Conservation (phyloP, 345 rosid species). For the Lagerstroemia speciosa region DNA sequence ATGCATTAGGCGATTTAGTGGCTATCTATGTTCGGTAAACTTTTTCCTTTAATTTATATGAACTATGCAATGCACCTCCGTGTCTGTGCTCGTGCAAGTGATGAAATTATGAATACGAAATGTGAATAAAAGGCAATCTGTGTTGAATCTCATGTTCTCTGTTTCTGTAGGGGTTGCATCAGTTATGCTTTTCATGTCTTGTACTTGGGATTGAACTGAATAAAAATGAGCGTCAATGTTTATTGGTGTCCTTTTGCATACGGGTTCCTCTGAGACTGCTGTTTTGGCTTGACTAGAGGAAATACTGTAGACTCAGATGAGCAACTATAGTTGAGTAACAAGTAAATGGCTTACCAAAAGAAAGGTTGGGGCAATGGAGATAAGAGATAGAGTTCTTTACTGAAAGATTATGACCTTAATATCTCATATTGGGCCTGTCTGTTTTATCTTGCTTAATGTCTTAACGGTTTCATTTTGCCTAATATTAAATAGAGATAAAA, state of each 20-base stretch:
- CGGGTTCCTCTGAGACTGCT: background rate
- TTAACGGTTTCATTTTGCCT: background rate
- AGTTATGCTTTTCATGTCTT: background rate
- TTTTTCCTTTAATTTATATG: background rate
- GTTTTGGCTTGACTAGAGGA: background rate
- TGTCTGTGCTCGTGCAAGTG: background rate
- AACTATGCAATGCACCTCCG: background rate
- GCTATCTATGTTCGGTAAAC: background rate
- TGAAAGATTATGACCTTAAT: background rate
- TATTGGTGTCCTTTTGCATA: no score
- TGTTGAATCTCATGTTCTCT: background rate
- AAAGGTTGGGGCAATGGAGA: background rate
- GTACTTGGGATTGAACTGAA: background rate
- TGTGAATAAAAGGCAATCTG: background rate
- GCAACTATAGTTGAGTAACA: background rate
- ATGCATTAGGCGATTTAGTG: no score
- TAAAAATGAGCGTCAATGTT: background rate
- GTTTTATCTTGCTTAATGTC: no score
- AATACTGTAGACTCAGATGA: background rate
- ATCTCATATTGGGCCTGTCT: background rate
- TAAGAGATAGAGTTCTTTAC: background rate
- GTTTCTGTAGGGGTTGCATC: background rate
- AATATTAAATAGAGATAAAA: background rate
- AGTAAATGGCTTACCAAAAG: no score
- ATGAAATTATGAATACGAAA: background rate